Percentiles rank a stretch among this genome's conserved stretches.
Conservation (phyloP, 495 filamentous ascomycete genomes). For the Hypoxylon perforatum region DNA sequence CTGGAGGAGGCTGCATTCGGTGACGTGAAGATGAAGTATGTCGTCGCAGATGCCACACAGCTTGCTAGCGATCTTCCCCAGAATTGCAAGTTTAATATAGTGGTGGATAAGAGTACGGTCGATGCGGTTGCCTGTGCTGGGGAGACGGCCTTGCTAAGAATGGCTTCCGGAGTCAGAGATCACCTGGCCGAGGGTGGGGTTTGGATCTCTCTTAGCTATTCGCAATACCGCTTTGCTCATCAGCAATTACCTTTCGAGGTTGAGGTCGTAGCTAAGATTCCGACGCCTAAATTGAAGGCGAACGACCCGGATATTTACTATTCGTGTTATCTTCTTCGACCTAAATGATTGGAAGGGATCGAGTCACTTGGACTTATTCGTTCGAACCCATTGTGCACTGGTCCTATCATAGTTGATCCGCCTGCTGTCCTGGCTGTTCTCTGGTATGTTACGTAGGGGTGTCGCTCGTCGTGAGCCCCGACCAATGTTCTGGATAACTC, state of each 20-base stretch:
- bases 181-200: constrained; percentile 43
- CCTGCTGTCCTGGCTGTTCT: no score
- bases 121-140: constrained; percentile 55
- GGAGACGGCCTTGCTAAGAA: constrained; percentile 37
- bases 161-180: constrained; percentile 42
- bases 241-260: constrained; percentile 48
- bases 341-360: constrained; percentile 21
- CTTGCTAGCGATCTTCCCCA: constrained; percentile 24
- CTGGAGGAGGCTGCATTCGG: constrained; percentile 49
- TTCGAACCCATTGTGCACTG: no score
- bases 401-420: no score
- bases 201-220: constrained; percentile 58
- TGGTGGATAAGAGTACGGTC: constrained; percentile 56
- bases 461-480: no score
- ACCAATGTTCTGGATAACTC: no score
- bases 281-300: constrained; percentile 44
- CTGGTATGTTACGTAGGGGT: no score
- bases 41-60: constrained; percentile 49
- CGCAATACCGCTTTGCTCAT: constrained; percentile 46
- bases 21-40: constrained; percentile 48
- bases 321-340: constrained; percentile 51
- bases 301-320: constrained; percentile 53
- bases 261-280: constrained; percentile 47
- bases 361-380: no score
- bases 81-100: constrained; percentile 40